Evolutionary conservation across 1,284 basidiomycete species (phyloP), one percentile per base, ranked within the genome.

Genomic region (Trichosporon sp.): DNA sequence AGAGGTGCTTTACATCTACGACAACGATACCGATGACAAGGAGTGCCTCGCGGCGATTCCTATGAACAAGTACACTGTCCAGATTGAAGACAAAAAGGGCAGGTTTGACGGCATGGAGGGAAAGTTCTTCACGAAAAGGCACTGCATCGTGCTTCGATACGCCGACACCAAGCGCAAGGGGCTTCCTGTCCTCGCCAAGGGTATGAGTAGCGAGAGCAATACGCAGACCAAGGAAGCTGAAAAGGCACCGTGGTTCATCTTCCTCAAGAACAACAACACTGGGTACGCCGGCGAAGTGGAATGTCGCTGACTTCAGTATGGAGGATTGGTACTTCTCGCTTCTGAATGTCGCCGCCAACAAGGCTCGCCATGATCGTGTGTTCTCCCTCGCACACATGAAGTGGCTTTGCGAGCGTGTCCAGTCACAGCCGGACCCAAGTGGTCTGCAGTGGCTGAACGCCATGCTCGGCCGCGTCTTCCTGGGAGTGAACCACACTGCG

Each of bases 371-470:
- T 32, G 44, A 59, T 34, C 58, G 70, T 1, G 84, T 95, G 31
- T 98, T 94, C 81, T 83, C 85, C 59, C 82, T 86, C 2, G 80
- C 83, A 5, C 92, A 96, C 78, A 96, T 98, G 92, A 84, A 86
- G 56, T 83, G 86, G 68, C 85, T 99, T 34, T 88, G 97, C 58
- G 82, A 88, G 13, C 90, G 88, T 2, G 85, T 99, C 65, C 81
- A 88, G 89, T n/a, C 46, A 68, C 89, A 93, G 73, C 91, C 94
- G 2, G 95, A 98, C 76, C 90, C 94, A 57, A 94, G 97, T 64
- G 93, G 93, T 1, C 91, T 95, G 85, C 88, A 95, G 16, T 99
- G 96, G 95, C 84, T 97, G 60, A 99, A 99, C 73, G 95, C 93
- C 0, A 82, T 98, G 60, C 78, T 98, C 59, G 95, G 95, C 2